Evolutionary conservation across 495 filamentous ascomycete species (phyloP), one percentile per base, ranked within the genome.

Genomic region (Neurospora sp.): DNA sequence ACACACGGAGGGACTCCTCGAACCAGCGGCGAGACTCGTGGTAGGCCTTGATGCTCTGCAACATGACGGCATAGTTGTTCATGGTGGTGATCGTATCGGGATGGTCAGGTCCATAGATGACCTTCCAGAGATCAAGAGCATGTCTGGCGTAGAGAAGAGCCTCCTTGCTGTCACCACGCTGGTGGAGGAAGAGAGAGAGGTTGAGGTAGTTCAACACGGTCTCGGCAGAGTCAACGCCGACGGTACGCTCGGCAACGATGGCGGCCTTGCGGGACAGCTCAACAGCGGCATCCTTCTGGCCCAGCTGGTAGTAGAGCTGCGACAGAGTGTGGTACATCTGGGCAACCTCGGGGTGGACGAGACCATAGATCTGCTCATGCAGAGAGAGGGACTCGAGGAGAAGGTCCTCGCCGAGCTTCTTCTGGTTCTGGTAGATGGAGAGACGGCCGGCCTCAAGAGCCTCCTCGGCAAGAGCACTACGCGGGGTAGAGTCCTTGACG

Each of bases 61-160:
- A 89, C 96, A 99, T 99, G 38, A 98, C 96, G 14, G 96, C 96
- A 16, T 93, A 94, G 80, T 99, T 99, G 87, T 98, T 99, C 82
- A 98, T 91, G 40, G 96, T 98, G 14, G 96, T 99, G 83, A 98
- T 97, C 18, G 93, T 96, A 82, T 99, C 96, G 3, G 96, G 96
- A 83, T 99, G 96, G 78, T 92, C 91, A 14, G 89, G 82, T 59
- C 96, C 96, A 79, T 97, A 98, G 79, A 98, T 94, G 80, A 98
- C 87, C 86, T 98, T 97, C 95, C 94, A 98, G 72, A 98, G 86
- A 76, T 96, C 91, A 78, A 99, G 89, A 14, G 96, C 96, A 78
- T 98, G 96, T 79, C 91, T 92, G 74, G 97, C 89, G 81, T 96
- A 97, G 3, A 86, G 84, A 69, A 99, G 83, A 20, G 95, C 96